Conservation (phyloP, 2,329 filamentous ascomycete genomes). For the Capronia americana region DNA sequence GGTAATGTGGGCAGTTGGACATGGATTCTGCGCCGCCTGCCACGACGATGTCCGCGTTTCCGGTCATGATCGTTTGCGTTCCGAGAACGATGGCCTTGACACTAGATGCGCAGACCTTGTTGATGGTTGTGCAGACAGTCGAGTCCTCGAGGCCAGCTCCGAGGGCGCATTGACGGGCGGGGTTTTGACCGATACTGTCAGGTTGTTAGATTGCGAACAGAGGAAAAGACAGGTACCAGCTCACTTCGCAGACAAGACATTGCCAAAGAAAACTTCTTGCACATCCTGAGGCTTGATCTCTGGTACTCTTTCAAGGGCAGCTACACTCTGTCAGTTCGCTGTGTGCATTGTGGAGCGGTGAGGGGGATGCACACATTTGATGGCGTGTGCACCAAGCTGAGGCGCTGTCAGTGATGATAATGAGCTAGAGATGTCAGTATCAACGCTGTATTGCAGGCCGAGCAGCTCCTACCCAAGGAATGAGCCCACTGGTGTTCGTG, state of each 20-base stretch:
- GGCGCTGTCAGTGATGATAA: constrained; percentile 85
- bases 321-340: constrained; percentile 45
- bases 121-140: constrained; percentile 88
- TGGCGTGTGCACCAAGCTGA: constrained; percentile 87
- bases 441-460: neutral
- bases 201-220: neutral
- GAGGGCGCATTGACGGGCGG: constrained; percentile 91
- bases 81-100: constrained; percentile 94
- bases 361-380: constrained; percentile 73
- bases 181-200: constrained; percentile 87
- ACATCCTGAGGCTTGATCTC: constrained; percentile 87
- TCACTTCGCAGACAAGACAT: constrained; percentile 95
- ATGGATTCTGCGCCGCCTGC: constrained; percentile 97
- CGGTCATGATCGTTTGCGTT: constrained; percentile 96
- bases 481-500: constrained; percentile 87
- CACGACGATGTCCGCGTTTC: constrained; percentile 89
- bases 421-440: constrained; percentile 64
- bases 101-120: constrained; percentile 98
- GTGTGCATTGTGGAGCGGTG: constrained; percentile 13
- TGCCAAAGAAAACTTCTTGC: constrained; percentile 97
- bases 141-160: constrained; percentile 81
- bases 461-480: constrained; percentile 78
- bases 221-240: constrained; percentile 12
- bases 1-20: constrained; percentile 97
- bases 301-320: constrained; percentile 83